Evolutionary conservation across 495 filamentous ascomycete genomes (phyloP), one percentile per base, ranked within the genome.

Genomic region (Umbilicaria muhlenbergii): DNA sequence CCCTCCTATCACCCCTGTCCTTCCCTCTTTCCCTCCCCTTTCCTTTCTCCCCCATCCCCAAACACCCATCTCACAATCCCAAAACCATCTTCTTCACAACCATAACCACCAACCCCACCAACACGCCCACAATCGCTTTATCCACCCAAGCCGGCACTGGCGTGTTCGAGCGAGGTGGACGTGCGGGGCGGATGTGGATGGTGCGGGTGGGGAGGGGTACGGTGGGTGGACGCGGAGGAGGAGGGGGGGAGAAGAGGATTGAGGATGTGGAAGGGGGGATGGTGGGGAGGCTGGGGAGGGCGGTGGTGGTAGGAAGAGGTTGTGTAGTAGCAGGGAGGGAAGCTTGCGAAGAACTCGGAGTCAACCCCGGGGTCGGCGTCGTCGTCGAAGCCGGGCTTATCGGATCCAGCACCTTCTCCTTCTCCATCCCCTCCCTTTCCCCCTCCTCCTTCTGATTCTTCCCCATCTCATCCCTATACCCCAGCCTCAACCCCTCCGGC

Each of bases 101-200:
- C 62, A 72, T 59, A 13, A 72, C 34, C 7, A 65, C 53, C 17
- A 76, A 52, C 15, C 65, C 65, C 37, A 71, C 51, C 13, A 71
- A 46, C 11, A 76, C 60, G 11, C 64, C 71, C 36, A 70, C 52
- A 24, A 76, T 76, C n/a, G 69, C 67, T 40, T 70, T 68, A 52
- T 76, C 72, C 32, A 76, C 56, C 72, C 71, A 75, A 5, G 65
- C 57, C 21, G 56, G 63, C 38, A 67, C 62, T 3, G 51, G 56
- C 11, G 17, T 37, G 21, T 8, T 2, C n/a, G 42, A 3, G 39
- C 21, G 11, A 45, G 32, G 14, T 28, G 28, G 11, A 36, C 35
- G n/a, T 18, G 36, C 15, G 17, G 38, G 14, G 18, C 11, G 33
- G 38, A 42, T 34, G 47, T 3, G 19, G 48, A 36, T 24, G 50